These are phyloP conservation scores for Mucor circinelloides DNA, from an alignment of 371 early-diverging fungal genomes.

Conservation along the genomic window DNA sequence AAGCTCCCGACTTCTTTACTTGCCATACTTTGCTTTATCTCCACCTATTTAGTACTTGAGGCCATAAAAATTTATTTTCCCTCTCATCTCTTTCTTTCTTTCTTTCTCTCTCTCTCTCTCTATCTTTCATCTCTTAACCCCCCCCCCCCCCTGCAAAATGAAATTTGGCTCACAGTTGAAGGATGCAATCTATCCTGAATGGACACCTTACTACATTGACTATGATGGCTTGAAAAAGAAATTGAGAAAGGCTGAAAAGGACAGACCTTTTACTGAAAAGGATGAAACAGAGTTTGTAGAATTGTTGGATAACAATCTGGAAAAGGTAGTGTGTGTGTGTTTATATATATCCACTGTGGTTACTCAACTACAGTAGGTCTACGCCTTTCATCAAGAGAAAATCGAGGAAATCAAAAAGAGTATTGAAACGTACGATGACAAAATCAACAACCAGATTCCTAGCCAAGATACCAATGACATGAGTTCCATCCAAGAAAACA, in stretches of 20 bases:
- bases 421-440: constrained; percentile 71
- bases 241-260: constrained; percentile 74
- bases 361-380: constrained; percentile 58
- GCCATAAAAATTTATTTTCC: background rate
- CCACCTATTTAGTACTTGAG: background rate
- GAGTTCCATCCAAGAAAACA: constrained; percentile 72
- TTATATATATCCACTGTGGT: background rate
- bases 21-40: background rate
- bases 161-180: constrained; percentile 92
- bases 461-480: constrained; percentile 53
- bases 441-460: constrained; percentile 53
- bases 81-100: background rate
- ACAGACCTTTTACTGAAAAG: constrained; percentile 60
- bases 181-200: constrained; percentile 83
- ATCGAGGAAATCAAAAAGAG: constrained; percentile 84
- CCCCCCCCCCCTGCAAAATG: constrained; percentile 63
- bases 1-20: background rate
- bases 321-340: constrained; percentile 64
- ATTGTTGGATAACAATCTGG: constrained; percentile 85
- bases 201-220: constrained; percentile 90
- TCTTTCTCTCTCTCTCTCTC: background rate
- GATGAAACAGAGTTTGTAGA: constrained; percentile 91
- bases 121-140: background rate
- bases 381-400: constrained; percentile 89
- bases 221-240: constrained; percentile 88